Evolutionary conservation across 345 rosid species (phyloP).

Genomic region (Heritiera fomes): DNA sequence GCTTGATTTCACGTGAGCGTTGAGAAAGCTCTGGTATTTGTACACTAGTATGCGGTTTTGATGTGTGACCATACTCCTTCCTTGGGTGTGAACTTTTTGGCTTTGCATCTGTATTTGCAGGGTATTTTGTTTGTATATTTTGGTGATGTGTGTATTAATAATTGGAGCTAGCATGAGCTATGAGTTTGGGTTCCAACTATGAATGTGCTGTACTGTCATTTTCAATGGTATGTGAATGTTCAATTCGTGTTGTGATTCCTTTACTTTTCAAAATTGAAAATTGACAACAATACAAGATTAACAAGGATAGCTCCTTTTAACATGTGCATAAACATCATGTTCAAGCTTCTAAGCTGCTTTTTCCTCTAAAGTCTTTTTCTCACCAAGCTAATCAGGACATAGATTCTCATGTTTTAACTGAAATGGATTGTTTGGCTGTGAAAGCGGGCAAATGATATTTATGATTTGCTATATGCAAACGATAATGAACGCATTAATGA

Average conservation of each 20-base stretch:
- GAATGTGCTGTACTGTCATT: constrained; percentile 11
- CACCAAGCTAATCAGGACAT: background rate
- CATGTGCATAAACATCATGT: background rate
- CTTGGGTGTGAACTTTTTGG: background rate
- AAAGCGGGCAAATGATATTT: background rate
- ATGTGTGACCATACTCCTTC: constrained; percentile 4
- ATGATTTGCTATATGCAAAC: background rate
- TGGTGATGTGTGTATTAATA: constrained; percentile 4
- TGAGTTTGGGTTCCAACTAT: background rate
- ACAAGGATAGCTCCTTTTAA: background rate
- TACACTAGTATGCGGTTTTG: background rate
- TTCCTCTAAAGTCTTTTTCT: background rate
- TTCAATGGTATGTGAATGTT: background rate
- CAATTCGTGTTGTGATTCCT: background rate
- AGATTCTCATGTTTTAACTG: background rate
- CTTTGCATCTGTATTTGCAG: background rate
- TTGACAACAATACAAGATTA: background rate
- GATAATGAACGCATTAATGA: background rate
- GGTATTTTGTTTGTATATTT: background rate
- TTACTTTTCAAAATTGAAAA: background rate
- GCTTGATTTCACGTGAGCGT: constrained; percentile 13
- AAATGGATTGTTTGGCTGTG: background rate
- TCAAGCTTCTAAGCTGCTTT: background rate
- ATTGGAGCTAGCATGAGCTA: constrained; percentile 8
- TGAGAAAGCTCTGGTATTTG: background rate